Conservation (phyloP, 2,329 filamentous ascomycete species). For the Ascochyta viciae-villosae region DNA sequence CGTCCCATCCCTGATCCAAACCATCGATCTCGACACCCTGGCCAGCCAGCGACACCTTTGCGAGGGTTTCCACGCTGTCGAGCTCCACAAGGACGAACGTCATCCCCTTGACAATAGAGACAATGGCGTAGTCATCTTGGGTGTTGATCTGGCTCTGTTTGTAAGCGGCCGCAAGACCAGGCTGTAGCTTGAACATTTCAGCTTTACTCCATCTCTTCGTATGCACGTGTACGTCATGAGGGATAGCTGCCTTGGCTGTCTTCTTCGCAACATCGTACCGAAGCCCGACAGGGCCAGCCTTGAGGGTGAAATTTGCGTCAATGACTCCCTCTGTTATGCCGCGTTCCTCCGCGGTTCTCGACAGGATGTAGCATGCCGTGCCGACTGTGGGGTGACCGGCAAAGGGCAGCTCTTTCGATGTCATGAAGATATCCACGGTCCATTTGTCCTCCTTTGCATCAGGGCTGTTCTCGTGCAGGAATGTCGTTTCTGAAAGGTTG, state of each 20-base stretch:
- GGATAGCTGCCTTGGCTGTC: slow-evolving; percentile 68
- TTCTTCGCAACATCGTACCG: slow-evolving; percentile 50
- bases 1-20: slow-evolving; percentile 59
- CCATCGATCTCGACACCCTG: slow-evolving; percentile 41
- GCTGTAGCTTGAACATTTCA: slow-evolving; percentile 45
- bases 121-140: slow-evolving; percentile 42
- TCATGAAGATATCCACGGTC: slow-evolving; percentile 63
- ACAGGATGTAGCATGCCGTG: slow-evolving; percentile 58
- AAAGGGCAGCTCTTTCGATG: slow-evolving; percentile 60
- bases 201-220: slow-evolving; percentile 29
- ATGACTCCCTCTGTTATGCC: slow-evolving; percentile 30
- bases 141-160: slow-evolving; percentile 18
- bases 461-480: slow-evolving; percentile 53
- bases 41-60: slow-evolving; percentile 47
- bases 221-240: slow-evolving; percentile 64
- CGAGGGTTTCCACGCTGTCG: slow-evolving; percentile 65
- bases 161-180: slow-evolving; percentile 38
- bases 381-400: slow-evolving; percentile 66
- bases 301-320: slow-evolving; percentile 51
- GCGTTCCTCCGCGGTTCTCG: slow-evolving; percentile 33
- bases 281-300: slow-evolving; percentile 54
- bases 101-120: slow-evolving; percentile 73
- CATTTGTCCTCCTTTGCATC: slow-evolving; percentile 40
- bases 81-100: slow-evolving; percentile 72
- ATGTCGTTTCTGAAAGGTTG: slow-evolving; percentile 65